Conservation (phyloP, 2,329 filamentous ascomycete genomes). For the Lasiodiplodia sp. region DNA sequence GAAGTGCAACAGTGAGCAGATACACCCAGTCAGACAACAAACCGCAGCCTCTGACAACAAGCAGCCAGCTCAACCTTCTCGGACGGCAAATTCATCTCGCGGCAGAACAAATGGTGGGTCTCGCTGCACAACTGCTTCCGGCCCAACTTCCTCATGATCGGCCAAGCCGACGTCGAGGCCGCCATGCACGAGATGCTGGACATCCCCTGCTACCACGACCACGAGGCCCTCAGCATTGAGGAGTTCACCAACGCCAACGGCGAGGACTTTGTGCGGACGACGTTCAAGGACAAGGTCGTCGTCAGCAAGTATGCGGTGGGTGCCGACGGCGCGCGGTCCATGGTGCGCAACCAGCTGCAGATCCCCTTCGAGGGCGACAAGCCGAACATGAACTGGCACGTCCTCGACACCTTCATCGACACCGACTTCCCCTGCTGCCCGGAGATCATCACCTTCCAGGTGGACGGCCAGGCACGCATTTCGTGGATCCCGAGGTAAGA, state of each 20-base stretch:
- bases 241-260: slow-evolving; percentile 24
- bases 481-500: slow-evolving; percentile 56
- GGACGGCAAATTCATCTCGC: slow-evolving; percentile 56
- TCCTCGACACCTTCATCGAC: slow-evolving; percentile 59
- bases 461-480: slow-evolving; percentile 55
- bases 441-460: slow-evolving; percentile 59
- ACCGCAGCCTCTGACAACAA: neutral
- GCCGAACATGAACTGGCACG: slow-evolving; percentile 60
- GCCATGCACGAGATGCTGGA: slow-evolving; percentile 48
- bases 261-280: slow-evolving; percentile 27
- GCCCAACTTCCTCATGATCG: slow-evolving; percentile 61
- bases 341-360: slow-evolving; percentile 39
- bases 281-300: slow-evolving; percentile 25
- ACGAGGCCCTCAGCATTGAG: slow-evolving; percentile 25
- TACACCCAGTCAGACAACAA: neutral
- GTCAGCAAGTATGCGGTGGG: slow-evolving; percentile 34
- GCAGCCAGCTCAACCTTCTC: slow-evolving; percentile 58
- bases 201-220: slow-evolving; percentile 45
- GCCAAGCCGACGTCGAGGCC: slow-evolving; percentile 56
- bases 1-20: slow-evolving; percentile 57
- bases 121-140: slow-evolving; percentile 54
- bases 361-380: slow-evolving; percentile 57
- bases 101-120: slow-evolving; percentile 59
- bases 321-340: slow-evolving; percentile 34
- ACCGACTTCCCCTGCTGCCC: slow-evolving; percentile 56